A percentile compares a stretch with the other conserved stretches of the same genome.
Conservation (phyloP, 441 rosid species). For the Monsonia emarginata region DNA sequence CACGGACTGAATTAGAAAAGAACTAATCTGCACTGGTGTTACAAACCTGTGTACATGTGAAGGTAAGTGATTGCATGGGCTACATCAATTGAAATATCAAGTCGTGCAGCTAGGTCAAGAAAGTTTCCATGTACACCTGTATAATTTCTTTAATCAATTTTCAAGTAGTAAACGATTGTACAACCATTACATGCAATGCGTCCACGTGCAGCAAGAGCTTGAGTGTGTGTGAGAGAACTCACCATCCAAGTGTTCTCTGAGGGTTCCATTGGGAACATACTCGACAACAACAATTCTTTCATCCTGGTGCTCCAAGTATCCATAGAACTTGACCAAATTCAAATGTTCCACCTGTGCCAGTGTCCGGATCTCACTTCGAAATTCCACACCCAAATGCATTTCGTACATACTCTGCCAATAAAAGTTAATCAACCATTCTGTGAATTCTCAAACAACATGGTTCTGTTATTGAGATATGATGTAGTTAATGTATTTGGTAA, state of each 20-base stretch:
- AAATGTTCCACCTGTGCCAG: constrained; percentile 72
- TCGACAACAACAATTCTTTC: constrained; percentile 72
- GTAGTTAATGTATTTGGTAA: not conserved
- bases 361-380: constrained; percentile 64
- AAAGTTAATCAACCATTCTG: not conserved
- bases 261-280: constrained; percentile 77
- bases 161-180: not conserved
- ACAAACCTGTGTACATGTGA: constrained; percentile 81
- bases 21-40: not conserved
- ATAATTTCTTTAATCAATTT: constrained; percentile 16
- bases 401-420: constrained; percentile 55
- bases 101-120: constrained; percentile 54
- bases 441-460: not conserved
- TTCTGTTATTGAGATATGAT: not conserved
- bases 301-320: constrained; percentile 50
- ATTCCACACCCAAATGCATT: constrained; percentile 65
- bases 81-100: constrained; percentile 81
- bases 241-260: constrained; percentile 86
- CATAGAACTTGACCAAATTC: constrained; percentile 65
- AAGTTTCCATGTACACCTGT: constrained; percentile 50
- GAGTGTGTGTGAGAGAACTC: constrained; percentile 26
- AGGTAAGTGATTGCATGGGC: constrained; percentile 94
- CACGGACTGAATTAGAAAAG: not conserved
- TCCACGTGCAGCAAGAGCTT: too few relatives aligned
- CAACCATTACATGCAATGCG: not conserved